A percentile compares a stretch with the other conserved stretches of the same genome.
phyloP scores from a whole-genome alignment of 2,329 filamentous ascomycete species.

The Phaeoacremonium minimum region DNA sequence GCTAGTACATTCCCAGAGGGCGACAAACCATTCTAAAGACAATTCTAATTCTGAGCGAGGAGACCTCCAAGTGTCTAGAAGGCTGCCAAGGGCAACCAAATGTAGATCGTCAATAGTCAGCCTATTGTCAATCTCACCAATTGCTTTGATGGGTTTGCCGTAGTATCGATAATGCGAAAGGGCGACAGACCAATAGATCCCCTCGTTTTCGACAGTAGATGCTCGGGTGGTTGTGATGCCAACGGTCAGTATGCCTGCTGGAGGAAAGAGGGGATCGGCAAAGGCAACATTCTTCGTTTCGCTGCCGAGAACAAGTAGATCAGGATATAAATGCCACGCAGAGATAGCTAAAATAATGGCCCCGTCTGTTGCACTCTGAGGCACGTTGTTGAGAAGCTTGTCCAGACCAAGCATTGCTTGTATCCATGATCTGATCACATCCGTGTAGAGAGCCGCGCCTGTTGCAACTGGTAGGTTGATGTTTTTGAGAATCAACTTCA shows the following conservation, averaged over 20 bases:
- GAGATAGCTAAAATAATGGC: slow-evolving; percentile 21
- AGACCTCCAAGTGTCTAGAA: too few relatives aligned
- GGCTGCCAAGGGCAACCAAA: too few relatives aligned
- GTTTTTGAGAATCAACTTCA: slow-evolving; percentile 22
- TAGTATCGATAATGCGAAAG: neutral
- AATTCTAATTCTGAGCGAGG: too few relatives aligned
- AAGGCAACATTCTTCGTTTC: neutral
- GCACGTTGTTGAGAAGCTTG: slow-evolving; percentile 18
- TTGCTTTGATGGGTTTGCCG: too few relatives aligned
- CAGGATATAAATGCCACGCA: slow-evolving; percentile 29
- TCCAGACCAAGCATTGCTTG: slow-evolving; percentile 18
- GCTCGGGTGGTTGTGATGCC: neutral
- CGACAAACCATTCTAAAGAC: too few relatives aligned
- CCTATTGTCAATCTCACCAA: too few relatives aligned
- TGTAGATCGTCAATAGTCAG: too few relatives aligned
- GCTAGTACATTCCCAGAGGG: too few relatives aligned
- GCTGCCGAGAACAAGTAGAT: slow-evolving; percentile 16
- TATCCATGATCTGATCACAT: slow-evolving; percentile 22
- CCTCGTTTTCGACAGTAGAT: neutral
- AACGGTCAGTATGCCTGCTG: neutral
- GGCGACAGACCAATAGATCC: neutral
- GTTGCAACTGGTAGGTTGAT: slow-evolving; percentile 15
- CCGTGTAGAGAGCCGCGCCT: slow-evolving; percentile 16
- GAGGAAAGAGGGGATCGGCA: neutral
- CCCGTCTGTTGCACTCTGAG: slow-evolving; percentile 16